Base-by-base conservation (phyloP, 495 filamentous ascomycete genomes). In the Trichoderma reesei region DNA sequence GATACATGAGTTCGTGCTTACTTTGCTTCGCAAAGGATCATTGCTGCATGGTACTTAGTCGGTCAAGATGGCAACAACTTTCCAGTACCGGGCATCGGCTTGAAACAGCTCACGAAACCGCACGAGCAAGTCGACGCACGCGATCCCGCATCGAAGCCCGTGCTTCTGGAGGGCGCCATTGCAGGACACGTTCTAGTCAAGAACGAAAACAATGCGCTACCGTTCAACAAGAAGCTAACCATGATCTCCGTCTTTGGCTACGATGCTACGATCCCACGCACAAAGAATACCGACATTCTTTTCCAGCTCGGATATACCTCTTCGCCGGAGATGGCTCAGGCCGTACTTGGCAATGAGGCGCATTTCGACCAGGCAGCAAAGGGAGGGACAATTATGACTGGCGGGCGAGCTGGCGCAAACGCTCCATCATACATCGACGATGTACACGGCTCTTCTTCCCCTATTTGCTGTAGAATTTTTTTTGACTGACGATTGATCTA, bases 131-230 rank as follows among this genome's bases (percentile, higher is more conserved):
- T 86, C 59, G 79, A 83, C 63, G 79, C 74, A 5, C 72, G 78
- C 41, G 80, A 80, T 62, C 72, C 75, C 0, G 66, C 70, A 1
- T 75, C 72, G 44, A 75, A 77, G 39, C 65, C 75, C 2, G 70
- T 73, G 2, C 62, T 83, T 2, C 46, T 82, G 4, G 70, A 80
- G 6, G 77, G 78, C 5, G 83, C 80, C 0, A 65, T 80, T 0
- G 81, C 83, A 67, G 77, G 83, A 37, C 82, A 85, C 63, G 86
- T 89, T 7, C 76, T 89, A 1, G 74, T 87, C 31, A 88, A 88
- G 72, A 88, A 89, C 67, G 76, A 68, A 6, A 78, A 80, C 59
- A 75, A 73, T 44, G 74, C 82, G 1, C 69, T 89, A 1, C 86
- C 86, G 7, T 74, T 88, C 1, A 80, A 81, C 38, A 77, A 78